Base-by-base conservation (phyloP, 495 filamentous ascomycete genomes). In the Aspergillus ostianus region DNA sequence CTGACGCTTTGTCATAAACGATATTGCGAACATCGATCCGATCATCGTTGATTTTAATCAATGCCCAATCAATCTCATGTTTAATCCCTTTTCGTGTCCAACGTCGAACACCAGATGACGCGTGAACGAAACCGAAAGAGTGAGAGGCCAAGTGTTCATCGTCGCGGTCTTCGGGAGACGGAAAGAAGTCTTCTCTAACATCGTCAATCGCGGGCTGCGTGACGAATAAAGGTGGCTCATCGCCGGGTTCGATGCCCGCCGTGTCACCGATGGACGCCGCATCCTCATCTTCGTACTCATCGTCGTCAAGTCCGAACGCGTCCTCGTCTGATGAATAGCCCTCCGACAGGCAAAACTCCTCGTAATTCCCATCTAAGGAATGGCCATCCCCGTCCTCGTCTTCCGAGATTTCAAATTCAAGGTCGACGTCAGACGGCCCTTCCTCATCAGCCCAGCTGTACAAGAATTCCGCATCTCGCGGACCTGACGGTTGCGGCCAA, bases 61-160 rank as follows among this genome's bases (percentile, higher is more conserved):
- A 75, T 0, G 93, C 92, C 93, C 93, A 98, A 70, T 98, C 93
- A 59, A 98, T 92, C 70, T 98, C 93, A 65, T 98, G 93, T 15
- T 89, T 81, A 13, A 93, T 72, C 6, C 84, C 83, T 47, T 85
- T 76, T 26, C 84, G 77, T 56, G 71, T 80, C 64, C 86, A 86
- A 3, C 94, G 85, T 18, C 90, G 82, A 56, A 97, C 85, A 9
- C 93, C 93, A 18, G 91, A 95, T 2, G 91, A 96, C 18, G 93
- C 93, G 59, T 95, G 89, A 29, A 97, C 78, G 61, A 90, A 87
- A 12, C 93, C 93, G 3, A 98, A 77, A 9, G 82, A 82, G 64
- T 90, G 91, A 0, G 86, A 88, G 48, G 85, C 82, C 4, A 93
- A 80, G 67, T 97, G 92, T 64, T 87, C 83, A 60, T 88, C 87